Percentiles rank a stretch among this genome's conserved stretches.
Conservation (phyloP, 805 yeast species). For the Kregervanrija delftensis region DNA sequence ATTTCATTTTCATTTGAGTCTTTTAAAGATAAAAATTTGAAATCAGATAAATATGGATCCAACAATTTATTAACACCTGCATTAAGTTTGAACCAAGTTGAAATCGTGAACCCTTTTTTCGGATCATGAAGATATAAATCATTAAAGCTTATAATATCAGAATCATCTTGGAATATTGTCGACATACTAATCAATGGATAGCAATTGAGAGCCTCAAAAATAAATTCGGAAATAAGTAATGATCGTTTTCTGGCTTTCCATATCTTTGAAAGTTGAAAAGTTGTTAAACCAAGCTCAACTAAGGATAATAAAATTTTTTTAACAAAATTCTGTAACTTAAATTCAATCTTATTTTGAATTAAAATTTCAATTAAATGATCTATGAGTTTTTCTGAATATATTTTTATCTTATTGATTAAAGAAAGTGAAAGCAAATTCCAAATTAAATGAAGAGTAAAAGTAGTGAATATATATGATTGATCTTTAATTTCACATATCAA, state of each 20-base stretch:
- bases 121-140: conserved; percentile 9
- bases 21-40: background rate
- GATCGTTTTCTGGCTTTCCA: background rate
- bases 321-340: too few relatives aligned
- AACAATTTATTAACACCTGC: too few relatives aligned
- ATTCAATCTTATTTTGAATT: too few relatives aligned
- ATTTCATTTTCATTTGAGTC: background rate
- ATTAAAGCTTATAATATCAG: conserved; percentile 5
- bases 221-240: background rate
- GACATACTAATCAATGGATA: background rate
- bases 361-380: conserved; percentile 7
- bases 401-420: conserved; percentile 15
- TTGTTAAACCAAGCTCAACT: conserved; percentile 14
- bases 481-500: background rate
- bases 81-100: conserved; percentile 19
- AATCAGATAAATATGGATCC: background rate
- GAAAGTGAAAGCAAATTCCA: conserved; percentile 13
- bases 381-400: conserved; percentile 10
- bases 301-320: conserved; percentile 7
- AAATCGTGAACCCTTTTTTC: conserved; percentile 17
- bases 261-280: background rate
- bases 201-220: background rate
- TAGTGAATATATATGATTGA: background rate
- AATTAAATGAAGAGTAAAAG: conserved; percentile 11
- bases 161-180: background rate